Percentiles rank a stretch among this genome's conserved stretches.
Evolutionary conservation across 306 rosid species (phyloP).

Genomic region (Alnus rubra): DNA sequence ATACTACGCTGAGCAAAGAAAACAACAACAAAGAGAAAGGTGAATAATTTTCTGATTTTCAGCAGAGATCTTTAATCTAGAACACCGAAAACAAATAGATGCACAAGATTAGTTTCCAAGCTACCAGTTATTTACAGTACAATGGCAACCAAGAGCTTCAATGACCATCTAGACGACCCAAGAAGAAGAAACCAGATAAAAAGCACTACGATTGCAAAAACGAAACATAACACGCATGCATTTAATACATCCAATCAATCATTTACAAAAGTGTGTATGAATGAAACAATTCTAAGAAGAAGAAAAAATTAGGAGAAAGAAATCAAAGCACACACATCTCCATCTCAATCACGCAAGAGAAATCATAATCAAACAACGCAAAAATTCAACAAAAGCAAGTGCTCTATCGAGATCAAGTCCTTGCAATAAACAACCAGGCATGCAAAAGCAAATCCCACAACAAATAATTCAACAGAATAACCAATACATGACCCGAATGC

Average conservation of each 20-base stretch:
- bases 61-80: constrained; percentile 27
- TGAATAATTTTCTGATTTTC: background rate
- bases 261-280: background rate
- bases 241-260: background rate
- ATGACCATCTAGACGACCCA: constrained; percentile 9
- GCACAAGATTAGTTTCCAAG: background rate
- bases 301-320: background rate
- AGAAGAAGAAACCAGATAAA: background rate
- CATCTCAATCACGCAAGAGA: constrained; percentile 35
- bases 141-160: constrained; percentile 14
- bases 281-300: background rate
- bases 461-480: constrained; percentile 7
- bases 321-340: constrained; percentile 25
- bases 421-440: constrained; percentile 21
- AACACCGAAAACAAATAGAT: constrained; percentile 10
- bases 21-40: background rate
- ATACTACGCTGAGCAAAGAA: background rate
- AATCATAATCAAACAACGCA: constrained; percentile 17
- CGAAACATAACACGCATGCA: background rate
- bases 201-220: constrained; percentile 2
- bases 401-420: constrained; percentile 14
- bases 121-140: background rate
- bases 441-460: constrained; percentile 34
- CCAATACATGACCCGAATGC: constrained; percentile 18
- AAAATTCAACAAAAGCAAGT: constrained; percentile 7